phyloP scores from a whole-genome alignment of 2,329 filamentous ascomycete species.

The Colletotrichum abscissum region DNA sequence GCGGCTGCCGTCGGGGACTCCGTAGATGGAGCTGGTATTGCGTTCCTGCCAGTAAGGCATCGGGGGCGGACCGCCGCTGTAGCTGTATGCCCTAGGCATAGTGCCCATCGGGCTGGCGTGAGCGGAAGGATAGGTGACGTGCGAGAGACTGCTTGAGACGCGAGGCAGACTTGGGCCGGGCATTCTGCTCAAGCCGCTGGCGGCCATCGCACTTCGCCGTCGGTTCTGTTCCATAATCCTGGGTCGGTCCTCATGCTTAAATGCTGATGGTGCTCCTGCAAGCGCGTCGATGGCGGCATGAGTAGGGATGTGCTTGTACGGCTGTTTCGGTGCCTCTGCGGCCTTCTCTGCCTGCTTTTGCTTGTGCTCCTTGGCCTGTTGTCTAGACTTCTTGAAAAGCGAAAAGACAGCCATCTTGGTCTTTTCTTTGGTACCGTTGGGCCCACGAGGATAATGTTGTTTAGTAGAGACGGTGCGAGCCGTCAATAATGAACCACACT shows the following conservation, averaged over 20 bases:
- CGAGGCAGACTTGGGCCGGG: constrained; percentile 50
- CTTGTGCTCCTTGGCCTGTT: constrained; percentile 66
- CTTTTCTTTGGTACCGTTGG: background rate
- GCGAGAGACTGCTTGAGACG: constrained; percentile 59
- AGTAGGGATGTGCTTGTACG: constrained; percentile 70
- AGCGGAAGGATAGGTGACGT: constrained; percentile 58
- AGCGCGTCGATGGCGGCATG: constrained; percentile 71
- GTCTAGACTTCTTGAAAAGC: constrained; percentile 61
- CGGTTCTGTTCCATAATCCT: constrained; percentile 63
- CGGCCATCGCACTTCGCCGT: constrained; percentile 60
- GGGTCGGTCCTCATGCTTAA: constrained; percentile 58
- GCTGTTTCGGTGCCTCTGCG: constrained; percentile 49
- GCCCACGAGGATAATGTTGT: background rate
- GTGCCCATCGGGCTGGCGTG: constrained; percentile 52
- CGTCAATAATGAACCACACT: background rate
- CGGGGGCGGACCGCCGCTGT: constrained; percentile 49
- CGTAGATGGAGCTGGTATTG: constrained; percentile 46
- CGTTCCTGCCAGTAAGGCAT: constrained; percentile 41
- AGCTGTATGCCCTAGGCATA: constrained; percentile 57
- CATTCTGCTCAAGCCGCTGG: constrained; percentile 51
- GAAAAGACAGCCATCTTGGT: constrained; percentile 68
- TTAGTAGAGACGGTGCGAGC: background rate
- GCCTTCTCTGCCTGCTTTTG: constrained; percentile 60
- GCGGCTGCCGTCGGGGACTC: constrained; percentile 40
- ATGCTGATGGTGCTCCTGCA: constrained; percentile 63